These are phyloP conservation scores for Hapsidospora chrysogenum DNA, from an alignment of 495 filamentous ascomycete species.

Conservation along the genomic window DNA sequence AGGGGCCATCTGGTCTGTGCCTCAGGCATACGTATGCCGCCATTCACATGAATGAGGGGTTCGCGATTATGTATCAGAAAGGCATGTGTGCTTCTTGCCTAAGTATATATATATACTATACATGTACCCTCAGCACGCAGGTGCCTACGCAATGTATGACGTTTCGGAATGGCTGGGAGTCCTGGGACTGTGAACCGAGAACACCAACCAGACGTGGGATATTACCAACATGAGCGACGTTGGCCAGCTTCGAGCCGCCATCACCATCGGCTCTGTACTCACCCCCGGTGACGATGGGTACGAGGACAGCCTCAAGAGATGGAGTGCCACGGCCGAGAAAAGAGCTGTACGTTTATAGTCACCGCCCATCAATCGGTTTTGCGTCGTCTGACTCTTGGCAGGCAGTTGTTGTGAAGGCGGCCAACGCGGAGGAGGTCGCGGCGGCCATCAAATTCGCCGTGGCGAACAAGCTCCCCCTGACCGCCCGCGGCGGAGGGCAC, in stretches of 20 bases:
- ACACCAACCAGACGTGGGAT: no score
- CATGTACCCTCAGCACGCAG: no score
- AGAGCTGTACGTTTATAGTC: background rate
- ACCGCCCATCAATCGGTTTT: background rate
- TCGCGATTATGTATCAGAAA: no score
- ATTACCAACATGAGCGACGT: background rate
- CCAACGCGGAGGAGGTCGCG: conserved; percentile 15
- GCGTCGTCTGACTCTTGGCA: background rate
- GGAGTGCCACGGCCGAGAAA: background rate
- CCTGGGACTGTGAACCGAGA: no score
- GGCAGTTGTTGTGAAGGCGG: background rate
- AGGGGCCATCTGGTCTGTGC: no score
- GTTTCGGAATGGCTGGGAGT: no score
- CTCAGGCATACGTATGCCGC: no score
- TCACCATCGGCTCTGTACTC: background rate
- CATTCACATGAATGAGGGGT: no score
- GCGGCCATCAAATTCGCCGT: conserved; percentile 25
- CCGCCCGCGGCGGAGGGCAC: conserved; percentile 37
- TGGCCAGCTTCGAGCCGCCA: conserved; percentile 19
- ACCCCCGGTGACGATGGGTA: background rate
- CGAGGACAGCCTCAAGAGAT: background rate
- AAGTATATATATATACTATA: no score
- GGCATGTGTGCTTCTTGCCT: no score
- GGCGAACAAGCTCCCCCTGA: conserved; percentile 26
- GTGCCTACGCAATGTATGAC: no score